phyloP scores from a whole-genome alignment of 305 asterid genomes.

The Plantago rigida region DNA sequence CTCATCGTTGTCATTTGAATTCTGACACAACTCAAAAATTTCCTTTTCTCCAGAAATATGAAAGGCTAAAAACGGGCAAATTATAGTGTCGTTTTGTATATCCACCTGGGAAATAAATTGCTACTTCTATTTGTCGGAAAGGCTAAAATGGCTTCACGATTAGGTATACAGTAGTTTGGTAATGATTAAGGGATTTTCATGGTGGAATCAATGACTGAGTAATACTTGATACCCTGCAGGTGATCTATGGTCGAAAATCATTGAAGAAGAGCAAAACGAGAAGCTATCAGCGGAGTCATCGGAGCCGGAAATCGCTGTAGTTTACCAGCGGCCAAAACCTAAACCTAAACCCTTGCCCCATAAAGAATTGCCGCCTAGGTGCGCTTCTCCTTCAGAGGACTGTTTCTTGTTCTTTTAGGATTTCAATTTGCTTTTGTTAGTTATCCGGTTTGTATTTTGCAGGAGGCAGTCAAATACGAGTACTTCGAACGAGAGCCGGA shows the following conservation, averaged over 20 bases:
- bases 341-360: constrained; percentile 27
- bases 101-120: no score
- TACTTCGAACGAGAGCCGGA: constrained; percentile 34
- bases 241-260: constrained; percentile 53
- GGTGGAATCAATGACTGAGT: no score
- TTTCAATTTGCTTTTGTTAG: constrained; percentile 4
- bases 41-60: no score
- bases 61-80: no score
- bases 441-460: constrained; percentile 17
- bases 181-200: no score
- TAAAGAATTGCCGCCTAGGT: constrained; percentile 35
- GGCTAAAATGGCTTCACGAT: no score
- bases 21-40: no score
- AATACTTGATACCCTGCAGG: constrained; percentile 20
- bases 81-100: no score
- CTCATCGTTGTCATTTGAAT: no score
- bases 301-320: constrained; percentile 40
- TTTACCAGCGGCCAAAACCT: constrained; percentile 40
- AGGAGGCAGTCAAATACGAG: constrained; percentile 53
- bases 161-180: no score
- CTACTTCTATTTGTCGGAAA: no score
- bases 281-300: constrained; percentile 22
- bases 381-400: neutral
- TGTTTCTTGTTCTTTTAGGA: neutral
- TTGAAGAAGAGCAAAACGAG: constrained; percentile 30